A percentile compares a stretch with the other conserved stretches of the same genome.
Evolutionary conservation across 768 basidiomycete genomes (phyloP).

Genomic region (Chalciporus chontae): DNA sequence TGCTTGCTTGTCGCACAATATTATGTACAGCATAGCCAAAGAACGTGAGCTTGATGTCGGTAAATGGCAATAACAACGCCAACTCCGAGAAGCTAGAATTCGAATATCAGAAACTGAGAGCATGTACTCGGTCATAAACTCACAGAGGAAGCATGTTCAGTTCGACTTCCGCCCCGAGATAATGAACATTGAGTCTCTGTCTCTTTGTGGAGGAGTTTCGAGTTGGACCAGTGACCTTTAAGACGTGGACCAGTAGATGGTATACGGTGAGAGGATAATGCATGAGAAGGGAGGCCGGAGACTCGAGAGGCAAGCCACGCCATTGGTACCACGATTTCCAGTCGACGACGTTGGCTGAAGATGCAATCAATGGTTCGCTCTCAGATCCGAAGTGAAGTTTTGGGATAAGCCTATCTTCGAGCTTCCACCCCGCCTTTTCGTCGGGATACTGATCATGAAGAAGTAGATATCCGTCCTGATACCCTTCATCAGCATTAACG

Average conservation of each 20-base stretch:
- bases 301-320: conserved; percentile 41
- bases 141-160: conserved; percentile 40
- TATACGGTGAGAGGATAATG: conserved; percentile 43
- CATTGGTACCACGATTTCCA: conserved; percentile 47
- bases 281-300: conserved; percentile 43
- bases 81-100: conserved; percentile 42
- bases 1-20: conserved; percentile 31
- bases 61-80: conserved; percentile 42
- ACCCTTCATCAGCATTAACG: conserved; percentile 16
- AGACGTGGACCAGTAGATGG: conserved; percentile 33
- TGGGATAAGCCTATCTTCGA: conserved; percentile 34
- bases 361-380: conserved; percentile 25
- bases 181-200: conserved; percentile 32
- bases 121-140: conserved; percentile 11
- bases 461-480: conserved; percentile 33
- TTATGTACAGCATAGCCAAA: conserved; percentile 35
- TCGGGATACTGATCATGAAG: conserved; percentile 31
- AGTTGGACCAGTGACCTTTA: conserved; percentile 29
- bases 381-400: conserved; percentile 28
- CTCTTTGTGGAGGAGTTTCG: conserved; percentile 19
- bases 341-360: conserved; percentile 29
- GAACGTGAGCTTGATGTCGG: conserved; percentile 41
- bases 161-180: conserved; percentile 39
- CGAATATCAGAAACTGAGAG: not conserved
- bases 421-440: conserved; percentile 35